phyloP scores from a whole-genome alignment of 768 basidiomycete species.

The Amanita brunnescens region DNA sequence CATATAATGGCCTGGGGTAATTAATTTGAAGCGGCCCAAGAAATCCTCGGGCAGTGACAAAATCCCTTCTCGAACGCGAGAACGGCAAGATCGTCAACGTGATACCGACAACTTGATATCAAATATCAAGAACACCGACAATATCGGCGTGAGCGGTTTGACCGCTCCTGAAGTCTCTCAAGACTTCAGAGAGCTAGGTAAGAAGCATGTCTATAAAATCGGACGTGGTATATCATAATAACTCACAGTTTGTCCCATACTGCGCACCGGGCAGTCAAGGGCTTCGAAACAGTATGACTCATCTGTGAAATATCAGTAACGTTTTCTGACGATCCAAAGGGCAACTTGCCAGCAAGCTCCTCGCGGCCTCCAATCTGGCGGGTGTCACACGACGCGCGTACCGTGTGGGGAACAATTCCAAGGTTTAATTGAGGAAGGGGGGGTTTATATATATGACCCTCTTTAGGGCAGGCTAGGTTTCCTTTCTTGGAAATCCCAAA shows the following conservation, averaged over 20 bases:
- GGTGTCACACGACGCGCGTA: neutral
- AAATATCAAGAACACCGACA: too few species aligned
- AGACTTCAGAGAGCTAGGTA: neutral
- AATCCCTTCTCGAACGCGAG: too few species aligned
- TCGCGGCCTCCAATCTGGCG: neutral
- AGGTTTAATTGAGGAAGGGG: neutral
- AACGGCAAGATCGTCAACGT: too few species aligned
- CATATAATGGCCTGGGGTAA: neutral
- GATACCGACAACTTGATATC: too few species aligned
- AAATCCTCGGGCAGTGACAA: too few species aligned
- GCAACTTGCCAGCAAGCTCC: neutral
- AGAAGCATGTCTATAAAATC: neutral
- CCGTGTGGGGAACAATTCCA: neutral
- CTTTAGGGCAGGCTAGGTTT: neutral
- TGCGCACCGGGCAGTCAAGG: too few species aligned
- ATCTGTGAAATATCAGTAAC: neutral
- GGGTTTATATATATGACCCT: neutral
- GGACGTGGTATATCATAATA: neutral
- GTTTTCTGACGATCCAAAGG: neutral
- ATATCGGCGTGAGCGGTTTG: neutral
- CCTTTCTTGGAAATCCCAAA: too few species aligned
- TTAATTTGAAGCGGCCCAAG: neutral
- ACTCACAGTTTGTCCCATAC: neutral
- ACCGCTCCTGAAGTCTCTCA: neutral
- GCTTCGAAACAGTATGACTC: too few species aligned